Base-by-base conservation (phyloP, 1,284 basidiomycete genomes). In the Trichosporon sp. region DNA sequence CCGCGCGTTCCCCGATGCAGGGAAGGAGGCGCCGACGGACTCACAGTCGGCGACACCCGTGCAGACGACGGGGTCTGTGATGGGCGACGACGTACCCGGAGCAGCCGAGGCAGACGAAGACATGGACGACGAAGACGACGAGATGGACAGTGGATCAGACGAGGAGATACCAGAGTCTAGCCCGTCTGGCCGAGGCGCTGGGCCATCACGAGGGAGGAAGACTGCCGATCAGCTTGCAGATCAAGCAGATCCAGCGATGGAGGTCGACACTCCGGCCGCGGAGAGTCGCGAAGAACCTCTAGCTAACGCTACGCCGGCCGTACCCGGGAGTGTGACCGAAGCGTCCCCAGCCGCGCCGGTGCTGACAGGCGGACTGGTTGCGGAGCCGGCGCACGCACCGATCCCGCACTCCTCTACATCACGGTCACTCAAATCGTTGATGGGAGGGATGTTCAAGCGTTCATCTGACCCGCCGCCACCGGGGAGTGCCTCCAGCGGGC, bases 1-100 rank as follows among this genome's bases (percentile, higher is more conserved):
- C 78, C 74, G 73, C 35, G 66, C 76, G 1, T 83, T 83, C 77
- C 82, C 81, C 1, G 68, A 68, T 38, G 68, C 71, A 0, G 73
- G 67, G 43, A 66, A 72, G 54, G 56, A 54, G 10, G 65, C 68
- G 26, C 51, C 68, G n/a, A 37, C 48, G 12, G 61, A 64, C 1
- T 72, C 73, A 0, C 40, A 54, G 3, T 68, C 69, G 0, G 64
- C 61, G 7, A 74, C 73, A 6, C 69, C 73, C 2, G 67, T 66
- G 14, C 65, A 66, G 51, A 64, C 56, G 43, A 70, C 59, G 5
- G 54, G 8, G 2, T 48, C 65, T 37, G 66, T 37, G 70, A 21
- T 48, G 1, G 37, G 38, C 2, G 38, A 66, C n/a, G 71, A 65
- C 19, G 51, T 32, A 37, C 63, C 61, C 14, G 56, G 35, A n/a